Evolutionary conservation across 257 asterid species (phyloP).

Genomic region (Petunia secreta): DNA sequence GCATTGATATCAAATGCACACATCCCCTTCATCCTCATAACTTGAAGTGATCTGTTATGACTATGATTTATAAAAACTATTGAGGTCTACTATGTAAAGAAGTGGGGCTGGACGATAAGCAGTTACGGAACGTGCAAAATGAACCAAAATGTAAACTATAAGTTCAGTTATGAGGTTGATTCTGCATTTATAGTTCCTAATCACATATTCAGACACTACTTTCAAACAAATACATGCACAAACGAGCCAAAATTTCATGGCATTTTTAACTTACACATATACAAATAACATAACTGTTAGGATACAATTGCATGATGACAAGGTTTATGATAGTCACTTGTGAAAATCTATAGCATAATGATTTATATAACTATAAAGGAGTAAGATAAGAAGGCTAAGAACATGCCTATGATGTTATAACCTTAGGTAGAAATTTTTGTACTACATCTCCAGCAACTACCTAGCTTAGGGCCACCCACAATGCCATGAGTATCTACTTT

Average conservation of each 20-base stretch:
- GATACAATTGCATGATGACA: neutral
- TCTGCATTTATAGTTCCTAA: neutral
- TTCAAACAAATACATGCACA: neutral
- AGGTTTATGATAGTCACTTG: neutral
- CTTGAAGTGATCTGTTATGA: conserved; percentile 2
- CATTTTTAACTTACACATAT: neutral
- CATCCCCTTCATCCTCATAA: neutral
- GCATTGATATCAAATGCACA: no score
- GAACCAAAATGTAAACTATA: no score
- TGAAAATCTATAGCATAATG: neutral
- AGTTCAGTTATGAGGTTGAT: neutral
- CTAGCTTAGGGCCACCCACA: conserved; percentile 75
- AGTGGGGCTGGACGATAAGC: neutral
- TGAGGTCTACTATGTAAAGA: neutral
- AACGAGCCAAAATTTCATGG: neutral
- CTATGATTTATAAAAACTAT: neutral
- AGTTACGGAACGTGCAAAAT: neutral
- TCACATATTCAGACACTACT: neutral
- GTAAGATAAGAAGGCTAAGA: neutral
- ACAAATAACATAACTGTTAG: neutral
- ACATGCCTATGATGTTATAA: conserved; percentile 1
- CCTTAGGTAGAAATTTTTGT: conserved; percentile 11
- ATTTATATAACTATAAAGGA: neutral
- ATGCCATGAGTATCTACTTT: conserved; percentile 75
- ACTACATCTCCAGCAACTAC: conserved; percentile 60